Base-by-base conservation (phyloP, 768 basidiomycete species). In the Pisolithus marmoratus region DNA sequence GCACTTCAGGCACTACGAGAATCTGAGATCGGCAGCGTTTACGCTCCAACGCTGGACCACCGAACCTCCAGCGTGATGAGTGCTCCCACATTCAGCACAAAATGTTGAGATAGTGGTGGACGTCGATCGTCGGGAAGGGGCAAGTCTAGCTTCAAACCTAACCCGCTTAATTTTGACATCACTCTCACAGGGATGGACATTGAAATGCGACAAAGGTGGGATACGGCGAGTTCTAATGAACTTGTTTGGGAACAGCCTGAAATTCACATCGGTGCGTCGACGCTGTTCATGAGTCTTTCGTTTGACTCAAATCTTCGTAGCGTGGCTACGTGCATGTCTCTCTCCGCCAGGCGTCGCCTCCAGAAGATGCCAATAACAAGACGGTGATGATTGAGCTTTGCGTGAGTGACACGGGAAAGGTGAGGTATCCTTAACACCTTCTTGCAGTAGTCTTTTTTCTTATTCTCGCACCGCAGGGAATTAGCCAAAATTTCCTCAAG, bases 171-270 rank as follows among this genome's bases (percentile, higher is more conserved):
- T n/a, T 19, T 22, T 42, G 9, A 38, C 38, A 5, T 37, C n/a
- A 17, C n/a, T 19, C 24, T 8, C 26, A 23, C 54, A 94, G 88
- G 90, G 90, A 2, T 97, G 94, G 94, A 71, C 72, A 8, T 71
- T 95, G 26, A 85, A 83, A 61, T 93, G 89, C 65, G 94, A 97
- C 68, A 92, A 88, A 64, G 94, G 91, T 27, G 94, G 94, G 14
- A 85, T 96, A 55, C 82, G 94, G 27, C 80, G 94, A 24, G 84
- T 96, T 12, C 67, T 96, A 54, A 95, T 96, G 91, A 97, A 97
- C 64, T 69, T 97, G 36, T 91, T 96, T 58, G 91, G 93, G 15
- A 96, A 95, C 67, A 91, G 90, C 60, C 71, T 94, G 49, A 95
- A 97, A 67, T 96, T 96, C 66, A 95, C 93, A 27, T 75, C 80